Evolutionary conservation across 306 rosid species (phyloP), one percentile per base, ranked within the genome.

Genomic region (Fragaria vesca): DNA sequence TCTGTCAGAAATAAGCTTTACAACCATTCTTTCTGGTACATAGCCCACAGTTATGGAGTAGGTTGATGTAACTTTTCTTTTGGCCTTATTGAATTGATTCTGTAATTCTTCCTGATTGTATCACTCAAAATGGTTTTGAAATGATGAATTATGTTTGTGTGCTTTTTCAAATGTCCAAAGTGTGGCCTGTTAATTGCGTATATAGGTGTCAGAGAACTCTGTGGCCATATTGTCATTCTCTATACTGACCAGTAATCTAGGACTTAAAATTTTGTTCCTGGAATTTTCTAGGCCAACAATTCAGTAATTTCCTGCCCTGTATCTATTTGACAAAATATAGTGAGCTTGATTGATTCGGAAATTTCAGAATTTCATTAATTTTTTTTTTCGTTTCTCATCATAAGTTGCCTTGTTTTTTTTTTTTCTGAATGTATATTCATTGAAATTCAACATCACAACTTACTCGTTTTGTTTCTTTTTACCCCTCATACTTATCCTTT

Each of bases 271-370:
- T 60, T 43, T 11, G 43, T 12, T 45, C 42, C n/a, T 58, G 55
- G 69, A 40, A 60, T 60, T 73, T 57, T 7, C 68, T 21, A 57
- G 52, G 52, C 42, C 54, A 73, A 55, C 18, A 8, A 2, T 12
- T 38, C 15, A 52, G 30, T 12, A 36, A 11, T 34, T 36, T 18
- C 47, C 11, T 72, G 47, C 43, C 20, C 47, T 52, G 32, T 17
- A 71, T 58, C 36, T 3, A 2, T 50, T 48, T 0, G 36, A 72
- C 36, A 6, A 42, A 11, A 54, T 30, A 72, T 72, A 20, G 66
- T 73, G 45, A 55, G 76, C 66, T 26, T 24, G 26, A 28, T 30
- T 60, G 30, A 38, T 73, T 52, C 12, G n/a, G 43, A 40, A 73
- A 6, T 21, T 36, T 43, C 21, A 28, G 28, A 72, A 21, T 36